Evolutionary conservation across 331 rosid species (phyloP), one percentile per base, ranked within the genome.

Genomic region (Acacia pycnantha): DNA sequence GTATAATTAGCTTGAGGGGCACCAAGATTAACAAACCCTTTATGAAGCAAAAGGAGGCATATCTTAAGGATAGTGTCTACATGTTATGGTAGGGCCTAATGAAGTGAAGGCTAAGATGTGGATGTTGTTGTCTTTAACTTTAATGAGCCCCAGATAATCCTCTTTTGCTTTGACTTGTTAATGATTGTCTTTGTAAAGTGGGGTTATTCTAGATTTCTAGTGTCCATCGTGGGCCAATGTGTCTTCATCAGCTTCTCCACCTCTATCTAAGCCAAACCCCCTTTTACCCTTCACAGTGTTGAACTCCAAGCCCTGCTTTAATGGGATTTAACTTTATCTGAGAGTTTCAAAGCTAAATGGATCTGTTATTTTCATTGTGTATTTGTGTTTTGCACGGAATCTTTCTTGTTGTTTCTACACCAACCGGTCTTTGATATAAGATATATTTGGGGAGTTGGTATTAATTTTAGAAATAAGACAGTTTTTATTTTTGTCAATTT

Each of bases 181-280:
- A 77, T 83, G 66, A 80, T 71, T 70, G 80, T 79, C 80, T 15
- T 21, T 53, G 71, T 77, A 83, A 86, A 83, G 89, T 66, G 78
- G 80, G 79, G 83, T 21, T 83, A 79, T 83, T 86, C 48, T 71
- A 27, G 70, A 77, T 70, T 80, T 76, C 76, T 62, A 65, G 61
- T 47, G 79, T 82, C 59, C 67, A 82, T 33, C 68, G 19, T 79
- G 86, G 83, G 69, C 77, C 86, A 54, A n/a, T 18, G 26, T 79
- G 18, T 29, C 40, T 40, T 62, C 47, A 47, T 81, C 69, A 41
- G 19, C 81, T 79, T 79, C 80, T 77, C 59, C n/a, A 48, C 40
- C 69, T 59, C 59, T 59, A 48, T 64, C 43, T 50, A 31, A 43
- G 75, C 59, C 76, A 56, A 79, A 64, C 16, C 78, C 73, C 82